Percentiles rank a stretch among this genome's conserved stretches.
phyloP scores from a whole-genome alignment of 345 rosid species.

The Noccaea bulbosa region DNA sequence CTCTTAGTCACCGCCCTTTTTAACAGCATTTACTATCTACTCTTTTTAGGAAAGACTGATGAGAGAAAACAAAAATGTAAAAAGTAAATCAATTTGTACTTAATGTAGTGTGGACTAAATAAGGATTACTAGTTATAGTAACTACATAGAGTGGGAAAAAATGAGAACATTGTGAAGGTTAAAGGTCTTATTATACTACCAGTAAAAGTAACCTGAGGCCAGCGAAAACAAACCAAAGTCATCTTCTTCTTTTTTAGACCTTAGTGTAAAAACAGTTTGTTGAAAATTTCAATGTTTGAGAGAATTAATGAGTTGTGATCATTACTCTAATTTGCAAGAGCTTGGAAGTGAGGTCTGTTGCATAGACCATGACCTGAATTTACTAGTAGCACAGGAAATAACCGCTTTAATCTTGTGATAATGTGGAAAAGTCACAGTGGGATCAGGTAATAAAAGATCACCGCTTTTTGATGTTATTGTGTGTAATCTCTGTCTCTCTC shows the following conservation, averaged over 20 bases:
- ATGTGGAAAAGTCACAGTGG: constrained; percentile 36
- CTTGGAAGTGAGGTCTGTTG: constrained; percentile 32
- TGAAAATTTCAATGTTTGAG: neutral
- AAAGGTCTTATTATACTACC: constrained; percentile 5
- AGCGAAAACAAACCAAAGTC: constrained; percentile 21
- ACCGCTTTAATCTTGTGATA: constrained; percentile 29
- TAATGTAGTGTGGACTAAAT: constrained; percentile 3
- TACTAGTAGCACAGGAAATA: constrained; percentile 34
- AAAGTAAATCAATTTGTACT: constrained; percentile 11
- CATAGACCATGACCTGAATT: constrained; percentile 32
- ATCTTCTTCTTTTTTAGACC: neutral
- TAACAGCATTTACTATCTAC: constrained; percentile 39
- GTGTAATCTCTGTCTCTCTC: constrained; percentile 4
- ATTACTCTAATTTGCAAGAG: constrained; percentile 4
- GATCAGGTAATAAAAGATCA: constrained; percentile 35
- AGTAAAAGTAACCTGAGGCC: constrained; percentile 29
- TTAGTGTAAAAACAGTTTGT: neutral
- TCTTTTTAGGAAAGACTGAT: constrained; percentile 30
- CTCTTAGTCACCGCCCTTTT: constrained; percentile 40
- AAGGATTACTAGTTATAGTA: constrained; percentile 26
- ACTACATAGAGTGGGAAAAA: constrained; percentile 6
- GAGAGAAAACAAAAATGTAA: constrained; percentile 5
- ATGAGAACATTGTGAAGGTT: neutral
- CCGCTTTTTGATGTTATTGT: constrained; percentile 13
- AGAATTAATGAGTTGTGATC: constrained; percentile 15